These are phyloP conservation scores for Physcia stellaris DNA, from an alignment of 495 filamentous ascomycete genomes.

Conservation along the genomic window DNA sequence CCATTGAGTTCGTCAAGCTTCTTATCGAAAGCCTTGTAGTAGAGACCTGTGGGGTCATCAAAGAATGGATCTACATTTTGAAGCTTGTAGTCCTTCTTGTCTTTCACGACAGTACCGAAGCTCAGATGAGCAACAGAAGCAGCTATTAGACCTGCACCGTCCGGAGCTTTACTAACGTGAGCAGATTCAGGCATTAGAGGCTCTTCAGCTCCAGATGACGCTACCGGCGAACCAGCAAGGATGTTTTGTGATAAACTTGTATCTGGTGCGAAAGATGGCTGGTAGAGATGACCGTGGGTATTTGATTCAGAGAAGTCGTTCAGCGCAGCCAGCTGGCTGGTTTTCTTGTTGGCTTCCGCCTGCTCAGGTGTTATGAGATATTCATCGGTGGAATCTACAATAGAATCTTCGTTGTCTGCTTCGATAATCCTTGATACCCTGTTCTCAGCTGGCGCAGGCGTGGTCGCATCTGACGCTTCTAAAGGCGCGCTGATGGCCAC, in stretches of 20 bases:
- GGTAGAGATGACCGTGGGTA: not conserved
- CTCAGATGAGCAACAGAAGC: conserved; percentile 20
- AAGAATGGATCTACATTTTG: conserved; percentile 56
- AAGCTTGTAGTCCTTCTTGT: conserved; percentile 40
- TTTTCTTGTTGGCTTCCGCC: not conserved
- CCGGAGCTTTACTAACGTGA: not conserved
- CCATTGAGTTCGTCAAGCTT: conserved; percentile 37
- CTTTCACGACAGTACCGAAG: conserved; percentile 36
- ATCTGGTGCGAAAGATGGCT: not conserved
- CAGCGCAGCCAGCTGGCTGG: not conserved
- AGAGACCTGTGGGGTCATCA: conserved; percentile 47
- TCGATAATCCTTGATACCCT: too few relatives aligned
- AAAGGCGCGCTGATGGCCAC: too few relatives aligned
- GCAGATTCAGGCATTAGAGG: not conserved
- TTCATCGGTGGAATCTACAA: not conserved
- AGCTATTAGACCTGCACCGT: not conserved
- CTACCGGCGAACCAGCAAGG: not conserved
- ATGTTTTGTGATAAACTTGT: not conserved
- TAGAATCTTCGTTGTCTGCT: too few relatives aligned
- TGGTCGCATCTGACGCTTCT: too few relatives aligned
- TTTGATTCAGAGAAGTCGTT: not conserved
- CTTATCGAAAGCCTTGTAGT: conserved; percentile 40
- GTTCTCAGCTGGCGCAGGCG: too few relatives aligned
- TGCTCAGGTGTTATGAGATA: not conserved
- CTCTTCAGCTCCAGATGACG: not conserved